Evolutionary conservation across 176 grass and related monocot genomes (phyloP).

Genomic region (bread wheat (Triticum aestivum)): IWGSC_CS_RefSeq_v2.1 NC_057805.1:483107337-483107836

Average conservation of each 20-base stretch:
- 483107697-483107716: constrained; percentile 54
- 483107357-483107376: too few species aligned
- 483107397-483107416: too few species aligned
- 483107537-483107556: constrained; percentile 85
- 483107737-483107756: constrained; percentile 22
- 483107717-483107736: constrained; percentile 10
- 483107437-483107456: constrained; percentile 58
- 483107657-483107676: background rate
- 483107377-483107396: too few species aligned
- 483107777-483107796: constrained; percentile 17
- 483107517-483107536: constrained; percentile 96
- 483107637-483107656: constrained; percentile 48
- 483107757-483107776: background rate
- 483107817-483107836: background rate
- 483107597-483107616: constrained; percentile 62
- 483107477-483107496: constrained; percentile 45
- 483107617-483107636: constrained; percentile 62
- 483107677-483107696: constrained; percentile 15
- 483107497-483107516: constrained; percentile 58
- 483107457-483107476: constrained; percentile 27
- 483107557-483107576: constrained; percentile 99
- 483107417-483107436: constrained; percentile 30
- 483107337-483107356: too few species aligned
- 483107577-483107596: constrained; percentile 80
- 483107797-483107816: background rate